These are phyloP conservation scores for Phytophthora sansomeana DNA, from an alignment of 352 stramenopile genomes.

Conservation along the genomic window DNA sequence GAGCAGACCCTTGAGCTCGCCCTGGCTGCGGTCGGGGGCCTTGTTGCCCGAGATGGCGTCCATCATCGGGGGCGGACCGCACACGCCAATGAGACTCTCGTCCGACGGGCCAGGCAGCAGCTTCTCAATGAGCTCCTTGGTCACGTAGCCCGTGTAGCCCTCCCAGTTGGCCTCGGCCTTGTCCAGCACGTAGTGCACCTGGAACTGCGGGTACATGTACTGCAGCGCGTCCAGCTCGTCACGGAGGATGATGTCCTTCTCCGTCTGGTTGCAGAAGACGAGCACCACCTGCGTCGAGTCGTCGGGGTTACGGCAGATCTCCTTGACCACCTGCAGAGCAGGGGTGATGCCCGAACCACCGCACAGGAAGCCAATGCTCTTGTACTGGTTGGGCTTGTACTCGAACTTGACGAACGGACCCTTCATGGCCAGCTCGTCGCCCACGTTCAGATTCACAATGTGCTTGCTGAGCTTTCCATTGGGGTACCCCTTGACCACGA, in stretches of 20 bases:
- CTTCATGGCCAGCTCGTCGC: conserved; percentile 88
- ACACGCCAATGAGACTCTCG: conserved; percentile 81
- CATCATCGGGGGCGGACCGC: conserved; percentile 88
- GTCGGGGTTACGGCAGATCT: conserved; percentile 78
- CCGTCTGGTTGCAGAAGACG: conserved; percentile 84
- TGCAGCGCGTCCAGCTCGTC: conserved; percentile 76
- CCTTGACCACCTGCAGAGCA: conserved; percentile 76
- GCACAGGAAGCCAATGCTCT: conserved; percentile 79
- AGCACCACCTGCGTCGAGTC: conserved; percentile 85
- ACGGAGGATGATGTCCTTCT: conserved; percentile 87
- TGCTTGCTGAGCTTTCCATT: conserved; percentile 86
- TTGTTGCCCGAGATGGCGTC: conserved; percentile 82
- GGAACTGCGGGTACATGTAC: conserved; percentile 69
- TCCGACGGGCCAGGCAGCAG: conserved; percentile 68
- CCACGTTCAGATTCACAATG: conserved; percentile 76
- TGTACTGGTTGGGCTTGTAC: conserved; percentile 87
- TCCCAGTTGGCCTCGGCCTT: conserved; percentile 56
- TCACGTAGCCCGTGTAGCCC: conserved; percentile 72
- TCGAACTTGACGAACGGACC: conserved; percentile 88
- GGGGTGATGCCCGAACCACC: conserved; percentile 88
- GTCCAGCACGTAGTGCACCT: conserved; percentile 70
- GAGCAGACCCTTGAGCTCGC: conserved; percentile 73
- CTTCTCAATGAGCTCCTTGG: conserved; percentile 71
- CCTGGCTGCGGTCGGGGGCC: conserved; percentile 79
- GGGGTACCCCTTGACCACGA: conserved; percentile 90